Base-by-base conservation (phyloP, 2,329 filamentous ascomycete genomes). In the Teratosphaeria viscida region DNA sequence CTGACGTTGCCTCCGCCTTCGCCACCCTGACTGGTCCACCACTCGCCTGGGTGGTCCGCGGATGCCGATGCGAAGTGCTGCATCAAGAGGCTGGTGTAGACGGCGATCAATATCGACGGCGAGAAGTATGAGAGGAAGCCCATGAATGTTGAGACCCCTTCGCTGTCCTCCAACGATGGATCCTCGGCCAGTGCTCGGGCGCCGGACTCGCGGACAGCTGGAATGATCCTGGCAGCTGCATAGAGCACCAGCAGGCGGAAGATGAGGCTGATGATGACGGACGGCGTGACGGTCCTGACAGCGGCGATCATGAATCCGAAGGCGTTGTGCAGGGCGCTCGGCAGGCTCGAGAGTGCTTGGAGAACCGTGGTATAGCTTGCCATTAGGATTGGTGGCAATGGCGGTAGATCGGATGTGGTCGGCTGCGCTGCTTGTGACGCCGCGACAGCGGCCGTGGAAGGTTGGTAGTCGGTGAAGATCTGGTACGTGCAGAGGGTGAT, bases 401-500 rank as follows among this genome's bases (percentile, higher is more conserved):
- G 94, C 47, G 94, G 94, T 62, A 97, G 94, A 29, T 95, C 92
- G n/a, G 89, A 85, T 61, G 95, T 88, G 14, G 82, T 71, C 14
- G 81, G 76, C 43, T 49, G 43, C 43, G 43, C 43, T 16, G 77
- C 76, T 54, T 81, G 81, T 3, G 65, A 61, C 27, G 74, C 35
- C 23, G 66, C 63, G 16, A 43, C 54, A n/a, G 82, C 8, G 29
- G 85, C 19, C 35, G 37, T 75, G 4, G 89, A 92, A 2, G 94
- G 91, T 66, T 92, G 85, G 76, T 97, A 97, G 76, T 99, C 94
- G 68, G 94, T 99, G 75, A 97, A 97, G 74, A 97, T 97, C 75
- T 99, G 94, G 77, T 97, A 99, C 71, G 97, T 89, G 78, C 92
- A 97, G 63, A 99, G 86, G n/a, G 96, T 94, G 62, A 96, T 85